Evolutionary conservation across 768 basidiomycete genomes (phyloP), one percentile per base, ranked within the genome.

Genomic region (Tephrocybe sp.): DNA sequence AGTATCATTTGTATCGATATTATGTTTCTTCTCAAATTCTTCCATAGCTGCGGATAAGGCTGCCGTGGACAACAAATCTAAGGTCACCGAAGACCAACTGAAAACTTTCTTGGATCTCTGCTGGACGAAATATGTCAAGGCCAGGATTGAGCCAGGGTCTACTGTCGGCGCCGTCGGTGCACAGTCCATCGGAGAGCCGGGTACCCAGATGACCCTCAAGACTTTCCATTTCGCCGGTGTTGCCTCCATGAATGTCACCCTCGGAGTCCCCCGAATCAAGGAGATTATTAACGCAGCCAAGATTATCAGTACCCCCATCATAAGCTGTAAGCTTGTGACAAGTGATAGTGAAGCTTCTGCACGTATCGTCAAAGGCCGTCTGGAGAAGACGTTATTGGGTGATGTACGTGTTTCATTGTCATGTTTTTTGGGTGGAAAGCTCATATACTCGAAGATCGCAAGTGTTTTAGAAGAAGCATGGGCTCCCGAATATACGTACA

Each of bases 221-320:
- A 98, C 97, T 50, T 99, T 99, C 84, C 97, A 99, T 78, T 99
- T 98, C 70, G 97, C 97, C 61, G 97, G 97, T 73, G 96, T 99
- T 56, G 97, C 97, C 7, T 96, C 95, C 32, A 99, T 98, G 97
- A 98, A 98, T 72, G 93, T 99, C 56, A 99, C 97, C 0, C 83
- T 98, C 32, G 97, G 97, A 70, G 97, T 98, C n/a, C 97, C 97
- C 2, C 96, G 97, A 62, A 98, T 99, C 73, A 98, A 98, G 69
- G 97, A 99, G 70, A 98, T 99, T 58, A 99, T 99, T 76, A 99
- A 98, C 61, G 97, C 94, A 2, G 92, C 97, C n/a, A 99, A 97
- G 67, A 70, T 77, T 33, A 98, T 99, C 70, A 94, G 89, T 63
- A 99, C 97, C 0, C 97, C 97, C 3, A 98, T 99, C 67, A 99